phyloP scores from a whole-genome alignment of 441 rosid species.

The Flueggea neowawraea region DNA sequence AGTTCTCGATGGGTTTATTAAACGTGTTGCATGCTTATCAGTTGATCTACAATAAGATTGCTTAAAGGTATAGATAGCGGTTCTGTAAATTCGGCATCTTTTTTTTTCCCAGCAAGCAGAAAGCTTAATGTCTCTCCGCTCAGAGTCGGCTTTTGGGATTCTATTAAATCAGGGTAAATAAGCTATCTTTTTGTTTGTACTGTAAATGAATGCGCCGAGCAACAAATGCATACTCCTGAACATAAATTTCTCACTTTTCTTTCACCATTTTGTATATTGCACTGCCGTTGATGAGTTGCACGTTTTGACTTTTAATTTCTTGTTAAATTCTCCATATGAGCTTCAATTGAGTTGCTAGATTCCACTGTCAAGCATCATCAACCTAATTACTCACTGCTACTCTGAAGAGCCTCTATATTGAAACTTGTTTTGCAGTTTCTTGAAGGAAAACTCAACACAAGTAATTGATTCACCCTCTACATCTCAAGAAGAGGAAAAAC shows the following conservation, averaged over 20 bases:
- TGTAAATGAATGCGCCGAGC: not conserved
- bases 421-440: slow-evolving; percentile 37
- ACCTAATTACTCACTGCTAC: not conserved
- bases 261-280: not conserved
- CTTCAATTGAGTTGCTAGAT: not conserved
- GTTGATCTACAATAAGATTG: too few species aligned
- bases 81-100: not conserved
- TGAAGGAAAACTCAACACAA: slow-evolving; percentile 58
- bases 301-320: not conserved
- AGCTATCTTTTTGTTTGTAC: not conserved
- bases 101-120: slow-evolving; percentile 40
- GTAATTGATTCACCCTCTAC: slow-evolving; percentile 65
- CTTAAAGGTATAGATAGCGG: too few species aligned
- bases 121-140: slow-evolving; percentile 51
- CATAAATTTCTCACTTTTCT: too few species aligned
- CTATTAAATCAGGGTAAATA: slow-evolving; percentile 80
- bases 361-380: not conserved
- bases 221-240: not conserved
- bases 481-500: slow-evolving; percentile 55
- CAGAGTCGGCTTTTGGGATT: slow-evolving; percentile 78
- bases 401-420: slow-evolving; percentile 3
- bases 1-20: not conserved
- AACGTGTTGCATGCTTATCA: too few species aligned
- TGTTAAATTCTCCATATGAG: not conserved
- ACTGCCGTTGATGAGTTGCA: not conserved